phyloP scores from a whole-genome alignment of 495 filamentous ascomycete genomes.

The Neurospora sp. region DNA sequence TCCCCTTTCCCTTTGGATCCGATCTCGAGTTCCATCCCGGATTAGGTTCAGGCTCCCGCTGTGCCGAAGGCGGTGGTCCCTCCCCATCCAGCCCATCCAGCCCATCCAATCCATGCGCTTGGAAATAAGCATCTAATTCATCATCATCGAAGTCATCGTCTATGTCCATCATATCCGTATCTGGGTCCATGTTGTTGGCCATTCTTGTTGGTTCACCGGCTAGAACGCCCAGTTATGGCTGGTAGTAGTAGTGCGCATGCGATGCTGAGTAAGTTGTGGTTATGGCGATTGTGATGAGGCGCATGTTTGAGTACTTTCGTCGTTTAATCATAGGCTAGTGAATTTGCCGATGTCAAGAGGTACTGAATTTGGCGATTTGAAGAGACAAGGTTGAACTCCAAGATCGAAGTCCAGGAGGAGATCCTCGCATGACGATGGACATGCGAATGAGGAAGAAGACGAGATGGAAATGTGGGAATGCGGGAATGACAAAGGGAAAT shows the following conservation, averaged over 20 bases:
- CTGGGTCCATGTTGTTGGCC: background rate
- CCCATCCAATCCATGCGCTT: background rate
- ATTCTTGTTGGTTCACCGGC: too few species aligned
- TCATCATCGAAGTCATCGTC: background rate
- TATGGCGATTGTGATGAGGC: too few species aligned
- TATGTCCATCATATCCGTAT: background rate
- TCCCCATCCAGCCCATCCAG: background rate
- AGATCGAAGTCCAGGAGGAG: background rate
- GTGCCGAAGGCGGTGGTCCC: background rate
- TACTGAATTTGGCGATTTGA: background rate
- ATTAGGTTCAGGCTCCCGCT: background rate
- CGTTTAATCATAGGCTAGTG: too few species aligned
- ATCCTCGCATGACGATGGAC: background rate
- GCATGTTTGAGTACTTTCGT: too few species aligned
- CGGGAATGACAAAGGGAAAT: background rate
- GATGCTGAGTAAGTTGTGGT: too few species aligned
- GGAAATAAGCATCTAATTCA: background rate
- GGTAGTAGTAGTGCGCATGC: too few species aligned
- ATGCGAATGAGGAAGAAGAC: background rate
- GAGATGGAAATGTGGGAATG: background rate
- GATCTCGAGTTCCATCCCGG: too few species aligned
- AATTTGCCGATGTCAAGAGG: too few species aligned
- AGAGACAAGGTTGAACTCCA: background rate
- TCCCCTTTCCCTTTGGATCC: background rate
- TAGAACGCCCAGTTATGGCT: too few species aligned